Evolutionary conservation across 106 monocot genomes (phyloP).

Genomic region (Dioscorea dumetorum): DNA sequence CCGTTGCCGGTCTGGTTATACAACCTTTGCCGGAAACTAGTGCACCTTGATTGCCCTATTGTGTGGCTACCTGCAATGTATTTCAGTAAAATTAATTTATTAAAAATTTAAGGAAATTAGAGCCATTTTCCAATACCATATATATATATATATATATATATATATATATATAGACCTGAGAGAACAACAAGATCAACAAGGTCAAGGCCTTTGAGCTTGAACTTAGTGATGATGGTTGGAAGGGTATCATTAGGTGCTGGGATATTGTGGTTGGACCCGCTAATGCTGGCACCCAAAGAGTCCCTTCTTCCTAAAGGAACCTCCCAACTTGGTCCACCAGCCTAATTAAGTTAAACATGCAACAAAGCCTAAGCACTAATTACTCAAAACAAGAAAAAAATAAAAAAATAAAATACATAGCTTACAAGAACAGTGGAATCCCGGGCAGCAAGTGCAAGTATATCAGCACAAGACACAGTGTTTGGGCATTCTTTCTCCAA

Average conservation of each 20-base stretch:
- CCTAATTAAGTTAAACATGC: slow-evolving; percentile 13
- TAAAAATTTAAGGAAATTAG: neutral
- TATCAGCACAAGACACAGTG: slow-evolving; percentile 26
- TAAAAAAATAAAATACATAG: neutral
- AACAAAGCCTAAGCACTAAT: neutral
- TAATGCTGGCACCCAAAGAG: slow-evolving; percentile 42
- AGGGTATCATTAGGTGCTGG: slow-evolving; percentile 49
- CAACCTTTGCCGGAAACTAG: slow-evolving; percentile 52
- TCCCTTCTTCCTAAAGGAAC: slow-evolving; percentile 59
- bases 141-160: neutral
- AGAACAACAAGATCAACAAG: slow-evolving; percentile 54
- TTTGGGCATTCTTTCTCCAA: slow-evolving; percentile 37
- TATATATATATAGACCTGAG: slow-evolving; percentile 18
- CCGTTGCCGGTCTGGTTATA: slow-evolving; percentile 51
- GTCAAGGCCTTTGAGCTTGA: slow-evolving; percentile 45
- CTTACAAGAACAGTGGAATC: slow-evolving; percentile 42
- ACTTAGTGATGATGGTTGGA: slow-evolving; percentile 44
- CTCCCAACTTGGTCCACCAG: slow-evolving; percentile 50
- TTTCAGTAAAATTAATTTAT: neutral
- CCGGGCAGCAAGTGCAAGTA: slow-evolving; percentile 26
- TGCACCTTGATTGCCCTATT: slow-evolving; percentile 44
- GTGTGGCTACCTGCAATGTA: slow-evolving; percentile 37
- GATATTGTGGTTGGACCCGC: slow-evolving; percentile 43
- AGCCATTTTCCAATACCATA: neutral
- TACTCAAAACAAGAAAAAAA: too few species aligned